These are phyloP conservation scores for Paraphaeosphaeria sporulosa DNA, from an alignment of 2,329 filamentous ascomycete genomes.

Conservation along the genomic window DNA sequence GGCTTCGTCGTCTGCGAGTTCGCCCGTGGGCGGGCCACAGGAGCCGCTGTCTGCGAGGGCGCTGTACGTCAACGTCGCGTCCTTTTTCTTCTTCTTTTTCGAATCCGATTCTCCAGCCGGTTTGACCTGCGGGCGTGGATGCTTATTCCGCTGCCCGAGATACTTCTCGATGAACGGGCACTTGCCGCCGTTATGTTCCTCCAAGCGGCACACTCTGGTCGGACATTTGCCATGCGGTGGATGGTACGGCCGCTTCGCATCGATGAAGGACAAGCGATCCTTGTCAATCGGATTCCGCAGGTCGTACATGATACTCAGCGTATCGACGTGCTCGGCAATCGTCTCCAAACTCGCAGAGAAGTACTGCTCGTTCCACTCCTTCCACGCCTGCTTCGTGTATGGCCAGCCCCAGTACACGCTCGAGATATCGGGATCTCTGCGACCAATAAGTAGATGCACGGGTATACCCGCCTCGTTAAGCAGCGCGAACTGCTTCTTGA, in stretches of 20 bases:
- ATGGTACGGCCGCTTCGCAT: conserved; percentile 15
- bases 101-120: background rate
- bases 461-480: conserved; percentile 28
- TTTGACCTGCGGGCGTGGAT: conserved; percentile 10
- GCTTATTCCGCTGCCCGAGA: conserved; percentile 3
- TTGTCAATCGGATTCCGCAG: conserved; percentile 30
- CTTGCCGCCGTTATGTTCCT: background rate
- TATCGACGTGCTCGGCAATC: conserved; percentile 28
- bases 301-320: conserved; percentile 35
- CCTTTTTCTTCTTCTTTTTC: conserved; percentile 24
- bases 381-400: conserved; percentile 22
- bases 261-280: conserved; percentile 22
- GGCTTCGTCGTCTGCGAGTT: conserved; percentile 23
- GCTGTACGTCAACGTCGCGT: conserved; percentile 3
- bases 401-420: conserved; percentile 38
- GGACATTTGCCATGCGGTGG: conserved; percentile 20
- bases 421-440: conserved; percentile 21
- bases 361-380: conserved; percentile 15
- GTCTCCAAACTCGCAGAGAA: conserved; percentile 26
- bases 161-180: conserved; percentile 17
- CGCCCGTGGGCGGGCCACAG: conserved; percentile 21
- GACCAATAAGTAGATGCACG: conserved; percentile 32
- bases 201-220: conserved; percentile 19
- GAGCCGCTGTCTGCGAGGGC: conserved; percentile 17
- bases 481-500: conserved; percentile 18